Evolutionary conservation across 805 yeast species (phyloP).

Genomic region (Hanseniaspora meyeri): DNA sequence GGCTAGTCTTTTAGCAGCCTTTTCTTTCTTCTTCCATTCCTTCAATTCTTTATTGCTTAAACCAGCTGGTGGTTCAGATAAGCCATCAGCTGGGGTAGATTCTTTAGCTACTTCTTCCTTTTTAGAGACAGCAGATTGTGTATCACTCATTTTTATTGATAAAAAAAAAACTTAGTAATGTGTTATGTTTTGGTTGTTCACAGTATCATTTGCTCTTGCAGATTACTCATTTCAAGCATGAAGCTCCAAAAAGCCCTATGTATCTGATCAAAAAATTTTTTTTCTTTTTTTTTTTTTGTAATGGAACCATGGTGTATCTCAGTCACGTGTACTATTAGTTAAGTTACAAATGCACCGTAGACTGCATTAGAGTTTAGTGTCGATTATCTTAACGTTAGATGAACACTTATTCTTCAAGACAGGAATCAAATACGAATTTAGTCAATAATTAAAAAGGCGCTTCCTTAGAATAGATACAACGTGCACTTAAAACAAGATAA

Average conservation of each 20-base stretch:
- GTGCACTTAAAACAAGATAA: no score
- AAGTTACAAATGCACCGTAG: no score
- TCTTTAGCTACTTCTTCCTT: not conserved
- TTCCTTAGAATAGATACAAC: no score
- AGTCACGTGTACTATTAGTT: no score
- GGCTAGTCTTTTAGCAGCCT: constrained; percentile 87
- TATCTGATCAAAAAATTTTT: not conserved
- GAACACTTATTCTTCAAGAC: no score
- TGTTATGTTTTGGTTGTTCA: no score
- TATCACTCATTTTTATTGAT: not conserved
- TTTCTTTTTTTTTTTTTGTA: not conserved
- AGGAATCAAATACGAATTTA: no score
- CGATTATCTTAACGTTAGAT: no score
- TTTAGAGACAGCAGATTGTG: not conserved
- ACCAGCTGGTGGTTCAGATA: constrained; percentile 19
- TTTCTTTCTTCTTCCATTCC: constrained; percentile 78
- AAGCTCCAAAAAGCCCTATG: not conserved
- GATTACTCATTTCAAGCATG: not conserved
- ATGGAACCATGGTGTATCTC: no score
- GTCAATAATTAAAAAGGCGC: no score
- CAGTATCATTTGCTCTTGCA: not conserved
- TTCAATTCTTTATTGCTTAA: constrained; percentile 71
- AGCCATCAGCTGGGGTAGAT: not conserved
- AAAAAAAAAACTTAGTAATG: not conserved
- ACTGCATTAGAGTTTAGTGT: no score